A percentile compares a stretch with the other conserved stretches of the same genome.
phyloP scores from a whole-genome alignment of 257 asterid species.

The Knoxia roxburghii region DNA sequence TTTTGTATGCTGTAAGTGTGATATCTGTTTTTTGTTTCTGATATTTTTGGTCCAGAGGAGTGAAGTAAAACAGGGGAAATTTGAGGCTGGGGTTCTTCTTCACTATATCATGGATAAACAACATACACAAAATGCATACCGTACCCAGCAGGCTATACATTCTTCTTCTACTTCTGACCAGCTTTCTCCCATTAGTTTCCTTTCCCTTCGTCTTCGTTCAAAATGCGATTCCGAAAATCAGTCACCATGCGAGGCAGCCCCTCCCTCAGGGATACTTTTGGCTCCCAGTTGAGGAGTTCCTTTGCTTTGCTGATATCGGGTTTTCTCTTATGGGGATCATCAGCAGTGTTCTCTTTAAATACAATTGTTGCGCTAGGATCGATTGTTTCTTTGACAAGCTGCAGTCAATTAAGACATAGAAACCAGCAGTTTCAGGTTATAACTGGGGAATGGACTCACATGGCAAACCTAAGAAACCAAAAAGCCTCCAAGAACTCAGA shows the following conservation, averaged over 20 bases:
- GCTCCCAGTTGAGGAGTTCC: conserved; percentile 95
- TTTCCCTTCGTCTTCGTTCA: conserved; percentile 97
- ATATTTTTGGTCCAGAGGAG: too few species aligned
- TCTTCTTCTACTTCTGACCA: conserved; percentile 6
- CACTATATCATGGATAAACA: conserved; percentile 10
- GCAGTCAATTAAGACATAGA: conserved; percentile 17
- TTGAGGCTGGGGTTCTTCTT: neutral
- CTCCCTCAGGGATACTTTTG: conserved; percentile 64
- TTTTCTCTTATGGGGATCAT: conserved; percentile 97
- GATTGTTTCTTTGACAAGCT: conserved; percentile 93
- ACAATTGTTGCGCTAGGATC: conserved; percentile 83
- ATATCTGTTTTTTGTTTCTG: neutral
- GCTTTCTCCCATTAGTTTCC: conserved; percentile 35
- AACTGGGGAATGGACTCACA: neutral
- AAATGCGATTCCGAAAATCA: conserved; percentile 86
- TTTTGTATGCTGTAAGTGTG: conserved; percentile 1
- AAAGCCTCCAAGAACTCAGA: neutral
- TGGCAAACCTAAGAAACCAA: neutral
- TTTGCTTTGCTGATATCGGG: conserved; percentile 93
- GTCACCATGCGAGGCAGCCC: conserved; percentile 90
- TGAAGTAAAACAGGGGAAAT: neutral
- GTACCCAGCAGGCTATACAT: conserved; percentile 14
- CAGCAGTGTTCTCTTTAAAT: conserved; percentile 87
- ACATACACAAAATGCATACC: conserved; percentile 11
- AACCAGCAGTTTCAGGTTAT: neutral